Conservation (phyloP, 768 basidiomycete species). For the Phylloporus rhodoxanthus region DNA sequence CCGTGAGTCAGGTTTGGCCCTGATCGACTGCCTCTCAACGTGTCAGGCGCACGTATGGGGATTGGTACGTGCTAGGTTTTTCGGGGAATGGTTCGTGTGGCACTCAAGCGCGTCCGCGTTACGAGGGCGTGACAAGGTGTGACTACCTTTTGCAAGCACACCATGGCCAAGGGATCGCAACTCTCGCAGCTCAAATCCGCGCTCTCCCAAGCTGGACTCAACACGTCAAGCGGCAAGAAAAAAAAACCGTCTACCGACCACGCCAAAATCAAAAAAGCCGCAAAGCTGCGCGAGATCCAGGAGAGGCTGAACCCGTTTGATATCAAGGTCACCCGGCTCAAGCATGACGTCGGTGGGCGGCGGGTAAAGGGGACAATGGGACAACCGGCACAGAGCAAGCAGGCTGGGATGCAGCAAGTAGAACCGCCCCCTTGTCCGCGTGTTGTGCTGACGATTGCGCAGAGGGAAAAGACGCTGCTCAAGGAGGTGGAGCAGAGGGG, state of each 20-base stretch:
- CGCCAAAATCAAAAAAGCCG: conserved; percentile 76
- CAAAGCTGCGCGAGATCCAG: conserved; percentile 78
- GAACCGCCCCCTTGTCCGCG: conserved; percentile 15
- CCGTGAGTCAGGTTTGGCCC: not conserved
- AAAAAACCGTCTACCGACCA: conserved; percentile 54
- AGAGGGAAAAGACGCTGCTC: conserved; percentile 84
- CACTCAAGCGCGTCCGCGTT: no score
- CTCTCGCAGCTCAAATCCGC: conserved; percentile 86
- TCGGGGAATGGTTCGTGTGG: no score
- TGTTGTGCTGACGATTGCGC: conserved; percentile 3
- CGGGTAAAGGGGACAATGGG: conserved; percentile 80
- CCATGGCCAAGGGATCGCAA: conserved; percentile 83
- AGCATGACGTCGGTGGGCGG: conserved; percentile 88
- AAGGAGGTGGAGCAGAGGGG: conserved; percentile 82
- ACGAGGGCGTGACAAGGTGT: not conserved
- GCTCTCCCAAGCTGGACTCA: conserved; percentile 73
- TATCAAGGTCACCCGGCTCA: conserved; percentile 83
- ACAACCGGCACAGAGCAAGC: conserved; percentile 81
- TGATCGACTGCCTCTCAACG: not conserved
- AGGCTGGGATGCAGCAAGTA: conserved; percentile 87
- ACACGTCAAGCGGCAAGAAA: conserved; percentile 58
- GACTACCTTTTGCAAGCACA: not conserved
- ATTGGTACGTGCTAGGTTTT: no score
- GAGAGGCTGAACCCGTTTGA: conserved; percentile 91
- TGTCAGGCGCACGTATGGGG: not conserved